Base-by-base conservation (phyloP, 1,139 yeast species). In the Saccharomyces hybrid region DNA sequence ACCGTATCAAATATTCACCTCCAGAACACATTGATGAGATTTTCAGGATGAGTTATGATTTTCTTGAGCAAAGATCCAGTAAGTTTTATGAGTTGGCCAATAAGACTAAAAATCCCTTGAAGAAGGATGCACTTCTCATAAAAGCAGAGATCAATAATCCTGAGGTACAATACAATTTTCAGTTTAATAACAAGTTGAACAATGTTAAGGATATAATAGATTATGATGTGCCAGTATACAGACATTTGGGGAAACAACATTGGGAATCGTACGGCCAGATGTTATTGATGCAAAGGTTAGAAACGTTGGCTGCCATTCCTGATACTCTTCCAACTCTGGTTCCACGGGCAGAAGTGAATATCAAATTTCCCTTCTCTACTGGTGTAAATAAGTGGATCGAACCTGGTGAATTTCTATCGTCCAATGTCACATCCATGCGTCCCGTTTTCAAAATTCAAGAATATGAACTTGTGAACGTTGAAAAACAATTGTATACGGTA, bases 241-340 rank as follows among this genome's bases (percentile, higher is more conserved):
- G 96, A 69, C 74, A 81, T 51, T 75, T 81, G 59, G 81, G 88
- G 54, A 74, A 80, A 63, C 73, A 84, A 58, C 79, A 85, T 61
- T 93, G 98, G 97, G 79, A 81, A 67, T 70, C 76, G 8, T 76
- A 84, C 60, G 85, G 81, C 51, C 69, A 62, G 53, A 68, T 68
- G 71, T 54, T 68, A 27, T 52, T 67, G 47, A 68, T 68, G 71
- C 98, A 93, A 74, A 83, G 98, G 73, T 72, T 95, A 56, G 99
- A 93, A 72, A 84, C 88, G 56, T 74, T 90, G 61, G 80, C 80
- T 52, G 89, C 89, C 51, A 87, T 95, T 59, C 99, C 99, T 29
- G 99, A 93, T 68, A 90, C 98, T 2, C 69, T 93, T 67, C 95
- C 98, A 26, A 89, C 98, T 0, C 72, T 93, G 56, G 83, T 79